These are phyloP conservation scores for Psilocybe azurescens DNA, from an alignment of 768 basidiomycete genomes.

Conservation along the genomic window DNA sequence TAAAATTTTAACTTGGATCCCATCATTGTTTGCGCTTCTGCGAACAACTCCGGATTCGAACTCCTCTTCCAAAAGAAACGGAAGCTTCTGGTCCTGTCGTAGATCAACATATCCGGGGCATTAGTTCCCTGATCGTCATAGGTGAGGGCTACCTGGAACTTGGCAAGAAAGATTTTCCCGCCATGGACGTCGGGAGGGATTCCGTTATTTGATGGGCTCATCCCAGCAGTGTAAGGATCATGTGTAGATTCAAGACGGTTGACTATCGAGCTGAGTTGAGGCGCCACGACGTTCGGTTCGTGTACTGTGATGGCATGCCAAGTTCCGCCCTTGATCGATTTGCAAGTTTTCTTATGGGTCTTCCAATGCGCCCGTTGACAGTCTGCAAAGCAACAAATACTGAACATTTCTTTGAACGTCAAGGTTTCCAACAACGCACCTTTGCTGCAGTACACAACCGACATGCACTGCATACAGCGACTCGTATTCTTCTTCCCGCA, in stretches of 20 bases:
- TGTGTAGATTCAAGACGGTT: constrained; percentile 31
- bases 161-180: constrained; percentile 44
- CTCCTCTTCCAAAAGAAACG: constrained; percentile 32
- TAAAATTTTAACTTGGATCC: constrained; percentile 23
- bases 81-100: constrained; percentile 46
- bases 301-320: constrained; percentile 38
- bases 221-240: neutral
- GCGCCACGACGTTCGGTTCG: constrained; percentile 10
- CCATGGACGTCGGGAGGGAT: constrained; percentile 37
- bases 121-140: constrained; percentile 13
- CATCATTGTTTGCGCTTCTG: constrained; percentile 16
- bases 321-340: constrained; percentile 41
- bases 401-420: neutral
- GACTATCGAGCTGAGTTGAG: constrained; percentile 13
- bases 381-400: constrained; percentile 27
- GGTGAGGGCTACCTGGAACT: constrained; percentile 39
- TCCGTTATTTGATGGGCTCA: neutral
- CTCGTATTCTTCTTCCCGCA: constrained; percentile 41
- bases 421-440: constrained; percentile 24
- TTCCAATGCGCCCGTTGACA: constrained; percentile 49
- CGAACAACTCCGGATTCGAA: constrained; percentile 14
- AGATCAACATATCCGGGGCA: constrained; percentile 35
- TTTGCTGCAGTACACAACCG: constrained; percentile 41
- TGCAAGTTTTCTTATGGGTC: constrained; percentile 41
- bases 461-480: constrained; percentile 40